Conservation (phyloP, 1,284 basidiomycete genomes). For the Mycena citricolor region DNA sequence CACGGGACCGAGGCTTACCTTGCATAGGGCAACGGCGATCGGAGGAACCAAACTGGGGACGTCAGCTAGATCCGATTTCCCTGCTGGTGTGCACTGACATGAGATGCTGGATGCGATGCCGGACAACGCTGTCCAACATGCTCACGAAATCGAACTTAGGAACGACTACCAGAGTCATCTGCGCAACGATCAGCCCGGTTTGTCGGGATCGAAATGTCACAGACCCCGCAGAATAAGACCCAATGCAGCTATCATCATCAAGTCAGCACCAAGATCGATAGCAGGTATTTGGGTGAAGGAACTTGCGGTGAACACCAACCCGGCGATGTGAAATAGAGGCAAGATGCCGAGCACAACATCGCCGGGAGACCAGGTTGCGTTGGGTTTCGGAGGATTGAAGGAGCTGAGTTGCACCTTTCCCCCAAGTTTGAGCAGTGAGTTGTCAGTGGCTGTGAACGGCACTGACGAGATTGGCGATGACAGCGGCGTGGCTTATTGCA, state of each 20-base stretch:
- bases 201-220: neutral
- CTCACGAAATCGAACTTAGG: constrained; percentile 69
- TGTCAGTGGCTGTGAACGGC: constrained; percentile 40
- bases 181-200: constrained; percentile 25
- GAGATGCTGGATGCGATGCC: constrained; percentile 64
- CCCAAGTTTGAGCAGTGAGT: neutral
- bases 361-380: constrained; percentile 3
- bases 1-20: constrained; percentile 34
- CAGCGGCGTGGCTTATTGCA: constrained; percentile 58
- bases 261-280: constrained; percentile 53
- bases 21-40: constrained; percentile 67
- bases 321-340: constrained; percentile 62
- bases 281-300: constrained; percentile 37
- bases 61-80: constrained; percentile 6
- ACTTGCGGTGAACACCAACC: constrained; percentile 55
- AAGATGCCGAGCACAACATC: constrained; percentile 38
- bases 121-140: constrained; percentile 70
- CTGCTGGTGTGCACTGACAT: constrained; percentile 40
- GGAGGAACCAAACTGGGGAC: constrained; percentile 50
- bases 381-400: constrained; percentile 32
- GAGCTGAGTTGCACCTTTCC: constrained; percentile 32
- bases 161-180: constrained; percentile 60
- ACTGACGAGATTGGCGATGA: constrained; percentile 64
- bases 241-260: constrained; percentile 30
- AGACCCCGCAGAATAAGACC: constrained; percentile 11